Base-by-base conservation (phyloP, 345 rosid species). In the Brassica incana region DNA sequence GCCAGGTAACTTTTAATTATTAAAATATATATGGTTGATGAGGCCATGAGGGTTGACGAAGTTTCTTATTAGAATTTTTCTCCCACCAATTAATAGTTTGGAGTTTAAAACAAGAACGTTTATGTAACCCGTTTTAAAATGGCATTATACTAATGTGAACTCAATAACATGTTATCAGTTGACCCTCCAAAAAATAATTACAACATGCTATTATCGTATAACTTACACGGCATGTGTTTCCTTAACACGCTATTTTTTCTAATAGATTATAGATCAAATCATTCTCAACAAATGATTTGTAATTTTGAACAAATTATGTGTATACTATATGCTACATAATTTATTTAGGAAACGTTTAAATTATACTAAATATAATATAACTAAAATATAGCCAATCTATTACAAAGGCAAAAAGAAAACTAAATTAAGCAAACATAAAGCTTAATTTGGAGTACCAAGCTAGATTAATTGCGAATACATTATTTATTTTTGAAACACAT, bases 281-380 rank as follows among this genome's bases (percentile, higher is more conserved):
- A 16, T 11, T 66, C 43, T 66, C 52, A 36, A 66, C 48, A 66
- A 9, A 66, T 36, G 6, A 66, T 66, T 66, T 30, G 67, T 63
- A 63, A 32, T 63, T 30, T 32, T n/a, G 43, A 63, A 63, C 2
- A 8, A 62, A 27, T 27, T 29, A 63, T 30, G 40, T 12, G 5
- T 62, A 50, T 12, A 48, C 5, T 3, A 50, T 8, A 14, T 63
- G 67, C 68, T 32, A 3, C 23, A 64, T 63, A 6, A 32, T 63
- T 30, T 63, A 14, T 64, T 32, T 50, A n/a, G 58, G 58, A 50
- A n/a, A 50, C 58, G 58, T 14, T 50, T 50, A 50, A 50, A 50
- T 50, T 50, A 50, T 50, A 50, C 58, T 50, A 50, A 50, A n/a
- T 14, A n/a, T 5, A 5, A 50, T 50, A 50, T 50, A 5, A n/a